Base-by-base conservation (phyloP, 106 monocot genomes). In the Acanthochlamys bracteata region DNA sequence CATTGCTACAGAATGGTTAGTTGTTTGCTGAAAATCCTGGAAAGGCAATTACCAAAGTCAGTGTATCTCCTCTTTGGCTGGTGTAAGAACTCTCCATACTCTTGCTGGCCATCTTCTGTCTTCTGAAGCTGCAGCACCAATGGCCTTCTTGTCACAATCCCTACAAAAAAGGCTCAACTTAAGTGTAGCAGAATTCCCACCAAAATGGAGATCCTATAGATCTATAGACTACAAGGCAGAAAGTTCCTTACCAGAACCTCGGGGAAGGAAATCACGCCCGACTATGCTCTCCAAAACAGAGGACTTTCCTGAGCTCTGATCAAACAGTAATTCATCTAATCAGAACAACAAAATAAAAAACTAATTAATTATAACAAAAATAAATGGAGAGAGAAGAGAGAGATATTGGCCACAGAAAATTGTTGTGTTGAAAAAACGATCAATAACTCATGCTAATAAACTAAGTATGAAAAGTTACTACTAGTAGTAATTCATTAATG, bases 121-220 rank as follows among this genome's bases (percentile, higher is more conserved):
- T 89, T 86, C 71, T 93, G 93, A 42, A 93, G 79, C 72, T 93
- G 93, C 70, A 93, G 69, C 78, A 93, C 93, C 54, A 93, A 64
- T 39, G 93, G 93, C 64, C 93, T 81, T 78, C 93, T 85, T 58
- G 93, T 93, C 69, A 93, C 93, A 65, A 93, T 93, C n/a, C 93
- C 93, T 93, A 66, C 24, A 21, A 9, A 20, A 45, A 64, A 3
- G 33, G 4, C 33, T 3, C 3, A 70, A 55, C 33, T 41, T 2
- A 43, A 55, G 25, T 67, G 59, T 61, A 68, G 11, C 7, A 43
- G 39, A 69, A 59, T 10, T 41, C 10, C 0, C n/a, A 54, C 21
- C 16, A 42, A 52, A 19, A 6, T 39, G 24, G 11, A 60, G 14
- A 45, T 24, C 40, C 24, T 0, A n/a, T 66, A 10, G 75, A 41